Percentiles rank a stretch among this genome's conserved stretches.
phyloP scores from a whole-genome alignment of 108 stramenopile species.

The Tribonema minus region DNA sequence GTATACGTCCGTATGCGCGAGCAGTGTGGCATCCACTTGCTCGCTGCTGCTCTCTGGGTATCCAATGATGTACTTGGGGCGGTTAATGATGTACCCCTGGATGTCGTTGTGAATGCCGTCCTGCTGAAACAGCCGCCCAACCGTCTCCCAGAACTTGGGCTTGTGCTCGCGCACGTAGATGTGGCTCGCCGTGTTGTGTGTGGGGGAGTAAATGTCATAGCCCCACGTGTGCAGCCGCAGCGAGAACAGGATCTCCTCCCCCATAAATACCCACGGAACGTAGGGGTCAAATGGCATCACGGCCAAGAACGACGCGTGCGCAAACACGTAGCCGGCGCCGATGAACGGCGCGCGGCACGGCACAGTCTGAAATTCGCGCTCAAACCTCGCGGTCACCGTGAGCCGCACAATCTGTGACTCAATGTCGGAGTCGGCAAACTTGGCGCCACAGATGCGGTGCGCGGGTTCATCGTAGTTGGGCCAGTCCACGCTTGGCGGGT shows the following conservation, averaged over 20 bases:
- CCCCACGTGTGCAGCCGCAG: constrained; percentile 78
- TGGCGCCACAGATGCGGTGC: constrained; percentile 31
- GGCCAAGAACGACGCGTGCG: constrained; percentile 66
- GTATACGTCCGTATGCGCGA: constrained; percentile 32
- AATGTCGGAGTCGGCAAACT: constrained; percentile 39
- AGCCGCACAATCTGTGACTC: constrained; percentile 75
- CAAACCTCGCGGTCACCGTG: neutral
- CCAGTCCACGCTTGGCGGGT: constrained; percentile 1
- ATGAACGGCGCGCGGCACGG: constrained; percentile 61
- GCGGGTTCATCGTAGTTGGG: neutral
- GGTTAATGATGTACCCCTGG: constrained; percentile 28
- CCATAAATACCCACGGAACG: constrained; percentile 93
- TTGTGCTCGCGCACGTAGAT: constrained; percentile 81
- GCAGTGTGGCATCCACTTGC: constrained; percentile 12
- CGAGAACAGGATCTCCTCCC: constrained; percentile 81
- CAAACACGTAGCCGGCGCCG: constrained; percentile 91
- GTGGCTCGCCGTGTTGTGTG: constrained; percentile 74
- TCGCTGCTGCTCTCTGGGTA: constrained; percentile 50
- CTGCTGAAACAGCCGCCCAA: constrained; percentile 45
- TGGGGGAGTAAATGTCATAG: constrained; percentile 86
- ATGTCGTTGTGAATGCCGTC: constrained; percentile 46
- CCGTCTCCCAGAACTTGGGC: constrained; percentile 92
- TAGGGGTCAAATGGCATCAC: constrained; percentile 94
- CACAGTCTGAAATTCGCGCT: neutral
- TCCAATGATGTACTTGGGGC: constrained; percentile 50